Evolutionary conservation across 2,329 filamentous ascomycete genomes (phyloP), one percentile per base, ranked within the genome.

Genomic region (Ascochyta rabiei): DNA sequence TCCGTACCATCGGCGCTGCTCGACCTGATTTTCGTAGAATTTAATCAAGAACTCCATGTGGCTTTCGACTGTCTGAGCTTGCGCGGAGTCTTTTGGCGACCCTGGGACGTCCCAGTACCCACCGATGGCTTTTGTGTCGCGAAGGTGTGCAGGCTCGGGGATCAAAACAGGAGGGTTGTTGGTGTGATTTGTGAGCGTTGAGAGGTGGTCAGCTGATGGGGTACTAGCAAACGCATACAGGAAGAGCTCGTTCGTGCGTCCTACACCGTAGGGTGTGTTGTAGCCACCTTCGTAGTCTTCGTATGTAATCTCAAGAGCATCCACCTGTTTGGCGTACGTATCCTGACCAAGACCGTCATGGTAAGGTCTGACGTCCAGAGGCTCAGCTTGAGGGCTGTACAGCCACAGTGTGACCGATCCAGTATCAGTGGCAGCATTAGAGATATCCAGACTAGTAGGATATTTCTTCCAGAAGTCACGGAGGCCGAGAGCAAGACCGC

Each of bases 381-480:
- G 83, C 26, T 78, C 77, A 0, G 82, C 83, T 1, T 76, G 73
- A 2, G 85, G 85, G 46, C 80, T 84, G 58, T 87, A 87, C 0
- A 88, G 68, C 85, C 85, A 88, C 0, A 86, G 54, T 0, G 84
- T 87, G 10, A 87, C 74, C 4, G 78, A 74, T 0, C 83, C 84
- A 2, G 69, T 64, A 40, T 85, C 80, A 0, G 76, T 75, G 0
- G 77, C 78, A 0, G 83, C 81, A 45, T 82, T 78, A 0, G 77
- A 71, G 10, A 87, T 78, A 40, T 87, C 84, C 4, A 87, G 69
- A 3, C 81, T 79, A 0, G 82, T 84, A 0, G 85, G 85, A 58
- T 84, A 86, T 15, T 82, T 78, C 73, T 87, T 83, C 85, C 85
- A 87, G 66, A 87, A 87, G 61, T 87, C 80, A 2, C 81, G 79